Base-by-base conservation (phyloP, 306 rosid species). In the Corylus avellana region DNA sequence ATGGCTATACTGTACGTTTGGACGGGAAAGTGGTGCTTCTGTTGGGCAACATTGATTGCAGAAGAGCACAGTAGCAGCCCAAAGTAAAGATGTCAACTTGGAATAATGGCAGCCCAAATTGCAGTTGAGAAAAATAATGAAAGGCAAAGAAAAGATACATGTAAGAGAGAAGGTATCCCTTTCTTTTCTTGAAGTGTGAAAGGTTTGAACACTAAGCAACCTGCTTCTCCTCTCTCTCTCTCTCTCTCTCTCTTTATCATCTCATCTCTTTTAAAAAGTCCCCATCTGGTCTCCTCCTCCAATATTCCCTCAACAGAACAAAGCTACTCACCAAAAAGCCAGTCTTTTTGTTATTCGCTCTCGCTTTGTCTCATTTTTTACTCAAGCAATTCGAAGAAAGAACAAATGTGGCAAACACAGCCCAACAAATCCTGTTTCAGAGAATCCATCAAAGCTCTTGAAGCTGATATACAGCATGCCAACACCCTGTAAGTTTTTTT, bases 391-490 rank as follows among this genome's bases (percentile, higher is more conserved):
- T 54, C 74, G 18, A 8, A 80, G 77, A 69, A 22, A 50, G 77
- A 73, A 71, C 82, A 74, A 78, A 91, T 91, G 97, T 75, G 91
- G 92, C 92, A 82, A 69, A 77, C 80, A 61, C 92, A 80, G 62
- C 74, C 80, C 72, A 75, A 57, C 66, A 72, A 77, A 35, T 85
- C 88, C 70, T 85, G 86, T 73, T 91, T 54, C 67, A 84, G 77
- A 88, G 91, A 88, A 75, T 92, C 92, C 77, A 72, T 92, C 72
- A 83, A 88, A 79, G 85, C 93, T 58, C 90, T 92, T 54, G 90
- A 92, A 90, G 92, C 87, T 72, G 89, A 92, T 80, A 87, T 92
- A 20, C 88, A 84, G 50, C 92, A 87, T 84, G 94, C 94, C 81
- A 90, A 90, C 76, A 76, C 70, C 83, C 61, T 90, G 97, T 90